Base-by-base conservation (phyloP, 1,284 basidiomycete species). In the Boletus semigastroideus region DNA sequence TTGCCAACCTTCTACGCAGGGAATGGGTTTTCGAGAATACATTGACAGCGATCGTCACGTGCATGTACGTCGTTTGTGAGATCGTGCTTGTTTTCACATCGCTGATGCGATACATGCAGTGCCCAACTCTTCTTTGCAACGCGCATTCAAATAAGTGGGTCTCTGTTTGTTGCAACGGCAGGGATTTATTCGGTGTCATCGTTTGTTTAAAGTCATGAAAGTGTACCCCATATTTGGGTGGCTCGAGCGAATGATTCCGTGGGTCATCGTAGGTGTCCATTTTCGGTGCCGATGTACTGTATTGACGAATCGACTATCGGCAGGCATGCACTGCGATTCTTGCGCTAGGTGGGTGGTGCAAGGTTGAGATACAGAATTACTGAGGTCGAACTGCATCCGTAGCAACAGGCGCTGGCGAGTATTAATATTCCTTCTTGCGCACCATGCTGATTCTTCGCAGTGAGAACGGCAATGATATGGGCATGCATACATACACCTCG, bases 51-150 rank as follows among this genome's bases (percentile, higher is more conserved):
- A 10, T 31, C 17, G 36, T 52, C 3, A 43, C 46, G 11, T 52
- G 41, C 47, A 49, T 49, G 51, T 43, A 7, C 6, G 51, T 42
- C 37, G 11, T 7, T 31, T 11, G 25, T 11, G 46, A 38, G 37
- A 8, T 33, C 9, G 5, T n/a, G 2, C 9, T 33, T 4, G 11
- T n/a, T 34, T 13, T 34, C 16, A 8, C 33, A 16, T 16, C 7
- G 14, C 19, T 47, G 28, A 47, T 40, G 3, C 11, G 36, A 39
- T n/a, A 22, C 3, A 8, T 16, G 2, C 20, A 54, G 49, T 14
- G 41, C 27, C 6, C 53, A 54, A 6, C 30, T 54, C 25, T 54
- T 53, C 28, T 54, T 54, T 19, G 53, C 50, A 7, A 31, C 45
- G 38, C 53, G 45, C 46, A 48, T 54, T 31, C 27, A 31, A 19